phyloP scores from a whole-genome alignment of 805 yeast species.

The Candida railenensis region DNA sequence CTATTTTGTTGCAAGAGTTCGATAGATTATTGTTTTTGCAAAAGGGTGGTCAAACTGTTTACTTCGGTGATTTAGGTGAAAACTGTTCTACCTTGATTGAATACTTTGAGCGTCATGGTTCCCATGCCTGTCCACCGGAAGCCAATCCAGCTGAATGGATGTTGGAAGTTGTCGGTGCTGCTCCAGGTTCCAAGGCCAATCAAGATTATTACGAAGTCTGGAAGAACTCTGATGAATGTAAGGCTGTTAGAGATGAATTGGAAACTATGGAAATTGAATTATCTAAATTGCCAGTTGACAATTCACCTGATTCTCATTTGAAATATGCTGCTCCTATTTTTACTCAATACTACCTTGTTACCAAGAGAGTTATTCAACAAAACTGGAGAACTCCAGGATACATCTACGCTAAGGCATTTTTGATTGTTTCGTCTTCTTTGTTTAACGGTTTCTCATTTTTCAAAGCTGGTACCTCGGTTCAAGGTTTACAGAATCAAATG shows the following conservation, averaged over 20 bases:
- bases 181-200: slow-evolving; percentile 72
- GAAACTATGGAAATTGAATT: slow-evolving; percentile 63
- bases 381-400: slow-evolving; percentile 63
- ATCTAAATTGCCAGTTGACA: slow-evolving; percentile 23
- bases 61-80: slow-evolving; percentile 78
- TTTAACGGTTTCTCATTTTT: slow-evolving; percentile 74
- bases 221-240: slow-evolving; percentile 65
- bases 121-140: slow-evolving; percentile 41
- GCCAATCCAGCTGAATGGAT: slow-evolving; percentile 71
- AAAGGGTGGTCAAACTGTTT: slow-evolving; percentile 77
- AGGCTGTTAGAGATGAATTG: slow-evolving; percentile 58
- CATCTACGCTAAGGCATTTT: slow-evolving; percentile 58
- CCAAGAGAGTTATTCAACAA: slow-evolving; percentile 23
- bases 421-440: slow-evolving; percentile 54
- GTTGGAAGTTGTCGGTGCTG: slow-evolving; percentile 82
- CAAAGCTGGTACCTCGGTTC: slow-evolving; percentile 58
- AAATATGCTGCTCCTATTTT: slow-evolving; percentile 28
- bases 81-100: slow-evolving; percentile 55
- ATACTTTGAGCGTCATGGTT: slow-evolving; percentile 74
- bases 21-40: slow-evolving; percentile 70
- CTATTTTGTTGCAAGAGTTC: slow-evolving; percentile 71
- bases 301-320: slow-evolving; percentile 23
- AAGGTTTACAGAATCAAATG: slow-evolving; percentile 65
- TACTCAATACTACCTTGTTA: slow-evolving; percentile 25
- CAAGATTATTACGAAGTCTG: slow-evolving; percentile 78